These are phyloP conservation scores for Datisca glomerata DNA, from an alignment of 306 rosid species.

Conservation along the genomic window DNA sequence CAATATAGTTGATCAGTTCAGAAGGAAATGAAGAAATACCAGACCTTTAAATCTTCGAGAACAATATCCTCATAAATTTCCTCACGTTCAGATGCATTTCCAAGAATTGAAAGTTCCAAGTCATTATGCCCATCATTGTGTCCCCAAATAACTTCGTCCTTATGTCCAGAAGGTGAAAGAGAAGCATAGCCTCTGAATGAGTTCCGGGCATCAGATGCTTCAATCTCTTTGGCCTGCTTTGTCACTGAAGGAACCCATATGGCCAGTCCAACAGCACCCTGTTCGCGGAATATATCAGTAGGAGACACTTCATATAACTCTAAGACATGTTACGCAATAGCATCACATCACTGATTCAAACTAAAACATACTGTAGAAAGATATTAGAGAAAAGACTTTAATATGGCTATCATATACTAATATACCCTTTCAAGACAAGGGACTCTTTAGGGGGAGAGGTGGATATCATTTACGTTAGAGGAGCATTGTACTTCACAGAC, in stretches of 20 bases:
- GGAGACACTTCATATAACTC: too few species aligned
- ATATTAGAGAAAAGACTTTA: too few species aligned
- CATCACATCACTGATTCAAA: too few species aligned
- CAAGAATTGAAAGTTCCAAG: slow-evolving; percentile 51
- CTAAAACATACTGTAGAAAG: too few species aligned
- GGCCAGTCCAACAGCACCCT: slow-evolving; percentile 99
- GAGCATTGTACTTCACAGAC: too few species aligned
- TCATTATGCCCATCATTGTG: slow-evolving; percentile 26
- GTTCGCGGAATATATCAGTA: too few species aligned
- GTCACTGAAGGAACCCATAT: slow-evolving; percentile 99
- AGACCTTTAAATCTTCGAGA: slow-evolving; percentile 71
- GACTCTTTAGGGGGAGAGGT: too few species aligned
- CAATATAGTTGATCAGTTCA: background rate
- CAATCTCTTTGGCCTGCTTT: slow-evolving; percentile 58
- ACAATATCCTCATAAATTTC: slow-evolving; percentile 45
- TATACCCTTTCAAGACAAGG: too few species aligned
- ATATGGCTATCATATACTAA: too few species aligned
- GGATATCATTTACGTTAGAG: too few species aligned
- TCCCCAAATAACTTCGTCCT: slow-evolving; percentile 36
- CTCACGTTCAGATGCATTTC: slow-evolving; percentile 33
- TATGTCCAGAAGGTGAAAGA: slow-evolving; percentile 40
- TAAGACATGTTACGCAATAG: too few species aligned
- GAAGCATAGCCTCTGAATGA: slow-evolving; percentile 53
- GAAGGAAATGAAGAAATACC: slow-evolving; percentile 6
- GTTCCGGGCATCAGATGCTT: slow-evolving; percentile 40